Conservation (phyloP, 2,329 filamentous ascomycete species). For the Pseudogymnoascus sp. region DNA sequence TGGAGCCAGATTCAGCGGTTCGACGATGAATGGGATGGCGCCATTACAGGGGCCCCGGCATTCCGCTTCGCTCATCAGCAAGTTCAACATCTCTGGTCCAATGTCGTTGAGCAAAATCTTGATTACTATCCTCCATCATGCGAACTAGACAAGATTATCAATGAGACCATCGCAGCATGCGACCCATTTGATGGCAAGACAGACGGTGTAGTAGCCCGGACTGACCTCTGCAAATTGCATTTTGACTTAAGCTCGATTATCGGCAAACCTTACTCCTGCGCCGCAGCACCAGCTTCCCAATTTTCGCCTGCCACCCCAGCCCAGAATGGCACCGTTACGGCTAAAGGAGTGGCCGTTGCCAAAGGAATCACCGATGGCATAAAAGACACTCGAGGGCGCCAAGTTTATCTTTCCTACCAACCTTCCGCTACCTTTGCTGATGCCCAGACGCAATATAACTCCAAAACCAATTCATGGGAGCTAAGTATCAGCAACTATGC, state of each 20-base stretch:
- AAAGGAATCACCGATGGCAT: slow-evolving; percentile 32
- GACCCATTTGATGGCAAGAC: slow-evolving; percentile 47
- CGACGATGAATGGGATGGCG: slow-evolving; percentile 38
- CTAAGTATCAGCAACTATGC: slow-evolving; percentile 29
- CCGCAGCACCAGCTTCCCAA: slow-evolving; percentile 19
- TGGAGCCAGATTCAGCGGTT: slow-evolving; percentile 38
- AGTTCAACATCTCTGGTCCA: slow-evolving; percentile 34
- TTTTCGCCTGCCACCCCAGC: slow-evolving; percentile 1
- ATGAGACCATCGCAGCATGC: slow-evolving; percentile 47
- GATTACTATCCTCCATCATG: slow-evolving; percentile 38
- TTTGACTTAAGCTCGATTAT: slow-evolving; percentile 41
- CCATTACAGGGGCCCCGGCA: slow-evolving; percentile 39
- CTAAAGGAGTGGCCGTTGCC: slow-evolving; percentile 14
- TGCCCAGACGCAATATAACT: slow-evolving; percentile 31
- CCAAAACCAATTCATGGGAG: slow-evolving; percentile 27
- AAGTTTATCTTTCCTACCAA: slow-evolving; percentile 36
- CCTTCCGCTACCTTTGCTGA: slow-evolving; percentile 28
- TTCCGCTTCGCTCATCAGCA: slow-evolving; percentile 41
- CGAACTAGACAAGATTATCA: slow-evolving; percentile 44
- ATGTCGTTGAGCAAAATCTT: slow-evolving; percentile 33
- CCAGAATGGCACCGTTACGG: slow-evolving; percentile 22
- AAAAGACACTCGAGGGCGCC: slow-evolving; percentile 32
- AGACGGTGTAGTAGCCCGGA: slow-evolving; percentile 46
- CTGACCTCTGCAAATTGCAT: slow-evolving; percentile 39
- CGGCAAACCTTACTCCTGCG: slow-evolving; percentile 40